Conservation (phyloP, 2,329 filamentous ascomycete genomes). For the Penicillium sp. region DNA sequence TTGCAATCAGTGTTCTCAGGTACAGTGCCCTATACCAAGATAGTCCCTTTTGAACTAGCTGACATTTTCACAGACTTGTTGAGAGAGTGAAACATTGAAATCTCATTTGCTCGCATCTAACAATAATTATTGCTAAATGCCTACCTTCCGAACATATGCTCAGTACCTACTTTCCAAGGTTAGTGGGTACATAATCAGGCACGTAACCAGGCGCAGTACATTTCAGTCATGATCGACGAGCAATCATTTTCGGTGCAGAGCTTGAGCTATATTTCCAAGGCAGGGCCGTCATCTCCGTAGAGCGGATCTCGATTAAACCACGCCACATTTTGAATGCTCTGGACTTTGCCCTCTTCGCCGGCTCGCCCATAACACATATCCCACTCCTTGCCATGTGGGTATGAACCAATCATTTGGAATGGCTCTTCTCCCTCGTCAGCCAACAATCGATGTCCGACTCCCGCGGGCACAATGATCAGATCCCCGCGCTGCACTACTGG, state of each 20-base stretch:
- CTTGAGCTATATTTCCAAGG: constrained; percentile 38
- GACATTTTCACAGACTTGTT: constrained; percentile 37
- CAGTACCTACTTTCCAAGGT: too few relatives aligned
- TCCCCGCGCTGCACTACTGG: constrained; percentile 58
- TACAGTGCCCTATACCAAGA: constrained; percentile 25
- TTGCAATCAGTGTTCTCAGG: constrained; percentile 80
- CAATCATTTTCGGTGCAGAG: not conserved
- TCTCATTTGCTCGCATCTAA: not conserved
- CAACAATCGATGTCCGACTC: constrained; percentile 63
- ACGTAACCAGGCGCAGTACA: not conserved
- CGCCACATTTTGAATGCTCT: constrained; percentile 48
- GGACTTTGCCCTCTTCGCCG: constrained; percentile 55
- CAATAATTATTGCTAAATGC: not conserved
- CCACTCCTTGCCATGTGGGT: constrained; percentile 59
- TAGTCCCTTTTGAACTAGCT: constrained; percentile 15
- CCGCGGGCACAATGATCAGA: constrained; percentile 64
- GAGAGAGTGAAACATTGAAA: constrained; percentile 33
- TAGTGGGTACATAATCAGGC: too few relatives aligned
- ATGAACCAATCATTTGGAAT: constrained; percentile 68
- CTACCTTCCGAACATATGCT: too few relatives aligned
- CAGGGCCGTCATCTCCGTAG: constrained; percentile 57
- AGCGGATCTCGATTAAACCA: constrained; percentile 64
- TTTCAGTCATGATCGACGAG: not conserved
- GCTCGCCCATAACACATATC: constrained; percentile 70
- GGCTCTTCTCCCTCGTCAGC: constrained; percentile 51